Conservation (phyloP, 306 rosid species). For the Malus domestica region ASM211411v1 NC_041798.1:37202001-37202500, state of each 20-base stretch:
- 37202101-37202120: not conserved
- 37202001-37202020: not conserved
- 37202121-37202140: not conserved
- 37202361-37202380: conserved; percentile 48
- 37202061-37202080: not conserved
- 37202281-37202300: conserved; percentile 26
- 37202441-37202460: too few relatives aligned
- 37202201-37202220: not conserved
- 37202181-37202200: not conserved
- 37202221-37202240: conserved; percentile 45
- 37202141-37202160: not conserved
- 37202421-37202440: too few relatives aligned
- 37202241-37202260: conserved; percentile 96
- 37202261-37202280: conserved; percentile 89
- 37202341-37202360: conserved; percentile 47
- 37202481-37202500: not conserved
- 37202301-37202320: conserved; percentile 30
- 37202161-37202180: not conserved
- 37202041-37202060: not conserved
- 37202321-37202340: conserved; percentile 57
- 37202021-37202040: not conserved
- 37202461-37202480: too few relatives aligned
- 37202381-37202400: conserved; percentile 23
- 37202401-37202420: too few relatives aligned
- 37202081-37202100: not conserved